These are phyloP conservation scores for Penicillium canescens DNA, from an alignment of 495 filamentous ascomycete species.

Conservation along the genomic window DNA sequence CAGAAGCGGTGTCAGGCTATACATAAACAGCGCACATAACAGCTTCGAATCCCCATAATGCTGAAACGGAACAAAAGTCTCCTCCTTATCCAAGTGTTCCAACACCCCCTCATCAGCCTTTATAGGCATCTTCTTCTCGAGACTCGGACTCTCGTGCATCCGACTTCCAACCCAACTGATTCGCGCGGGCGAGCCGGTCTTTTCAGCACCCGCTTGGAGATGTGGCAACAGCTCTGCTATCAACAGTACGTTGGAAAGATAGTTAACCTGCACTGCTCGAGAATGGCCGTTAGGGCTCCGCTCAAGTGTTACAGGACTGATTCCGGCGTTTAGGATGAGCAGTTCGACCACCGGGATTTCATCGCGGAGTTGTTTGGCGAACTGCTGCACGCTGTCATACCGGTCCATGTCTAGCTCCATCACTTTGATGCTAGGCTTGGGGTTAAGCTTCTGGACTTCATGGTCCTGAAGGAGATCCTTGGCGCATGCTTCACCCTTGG, in stretches of 20 bases:
- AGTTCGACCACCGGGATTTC: conserved; percentile 24
- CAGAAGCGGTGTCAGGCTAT: conserved; percentile 25
- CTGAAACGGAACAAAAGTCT: conserved; percentile 12
- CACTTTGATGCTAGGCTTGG: conserved; percentile 18
- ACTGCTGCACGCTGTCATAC: conserved; percentile 25
- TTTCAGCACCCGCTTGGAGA: conserved; percentile 23
- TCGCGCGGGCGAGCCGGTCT: conserved; percentile 17
- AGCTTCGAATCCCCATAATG: conserved; percentile 34
- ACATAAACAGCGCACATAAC: conserved; percentile 29
- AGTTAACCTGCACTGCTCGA: conserved; percentile 32
- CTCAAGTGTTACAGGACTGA: conserved; percentile 17
- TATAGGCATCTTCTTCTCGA: conserved; percentile 13
- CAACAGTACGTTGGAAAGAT: conserved; percentile 33
- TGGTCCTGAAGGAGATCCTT: conserved; percentile 7
- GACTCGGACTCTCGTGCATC: conserved; percentile 10
- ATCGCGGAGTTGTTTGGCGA: conserved; percentile 18
- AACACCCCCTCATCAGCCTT: conserved; percentile 16
- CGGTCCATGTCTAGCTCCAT: conserved; percentile 23
- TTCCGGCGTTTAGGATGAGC: conserved; percentile 37
- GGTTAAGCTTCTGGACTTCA: conserved; percentile 10
- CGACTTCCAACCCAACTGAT: conserved; percentile 37
- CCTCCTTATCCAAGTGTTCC: conserved; percentile 26
- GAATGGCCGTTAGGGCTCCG: conserved; percentile 32
- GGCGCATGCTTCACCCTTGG: conserved; percentile 16
- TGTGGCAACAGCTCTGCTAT: conserved; percentile 31